phyloP scores from a whole-genome alignment of 1,284 basidiomycete genomes.

The Fereydounia khargensis region DNA sequence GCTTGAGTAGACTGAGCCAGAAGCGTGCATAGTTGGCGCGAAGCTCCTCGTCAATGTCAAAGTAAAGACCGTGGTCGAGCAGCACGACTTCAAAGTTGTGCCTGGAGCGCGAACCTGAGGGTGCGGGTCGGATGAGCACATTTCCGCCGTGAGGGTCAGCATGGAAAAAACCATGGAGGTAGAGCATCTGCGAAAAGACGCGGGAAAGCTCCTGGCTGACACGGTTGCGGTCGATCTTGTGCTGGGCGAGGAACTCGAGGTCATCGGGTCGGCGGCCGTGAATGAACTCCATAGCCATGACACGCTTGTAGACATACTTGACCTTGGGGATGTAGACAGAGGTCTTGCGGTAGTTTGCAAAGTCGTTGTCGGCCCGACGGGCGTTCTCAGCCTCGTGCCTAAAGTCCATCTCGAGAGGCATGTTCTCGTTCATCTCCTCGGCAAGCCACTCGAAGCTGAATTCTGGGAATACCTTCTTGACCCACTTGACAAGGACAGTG shows the following conservation, averaged over 20 bases:
- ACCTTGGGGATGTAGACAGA: conserved; percentile 89
- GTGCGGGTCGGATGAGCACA: conserved; percentile 69
- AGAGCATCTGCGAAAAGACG: conserved; percentile 94
- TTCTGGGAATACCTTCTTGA: conserved; percentile 76
- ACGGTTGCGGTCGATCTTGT: conserved; percentile 88
- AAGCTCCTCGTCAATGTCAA: conserved; percentile 52
- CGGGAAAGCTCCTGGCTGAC: conserved; percentile 73
- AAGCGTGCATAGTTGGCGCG: conserved; percentile 55
- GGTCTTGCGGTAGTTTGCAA: conserved; percentile 60
- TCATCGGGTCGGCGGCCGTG: conserved; percentile 88
- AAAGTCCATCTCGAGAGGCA: conserved; percentile 95
- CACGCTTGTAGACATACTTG: conserved; percentile 76
- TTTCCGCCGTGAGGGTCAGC: conserved; percentile 66
- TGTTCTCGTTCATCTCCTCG: conserved; percentile 62
- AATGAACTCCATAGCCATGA: conserved; percentile 87
- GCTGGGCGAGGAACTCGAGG: conserved; percentile 74
- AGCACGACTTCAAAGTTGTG: conserved; percentile 56
- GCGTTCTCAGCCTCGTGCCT: conserved; percentile 84
- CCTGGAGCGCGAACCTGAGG: conserved; percentile 36
- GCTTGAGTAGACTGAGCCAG: conserved; percentile 53
- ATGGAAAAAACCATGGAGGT: conserved; percentile 74
- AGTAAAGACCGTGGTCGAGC: conserved; percentile 56
- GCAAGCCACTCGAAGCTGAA: conserved; percentile 66
- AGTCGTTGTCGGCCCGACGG: conserved; percentile 70
- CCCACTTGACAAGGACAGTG: conserved; percentile 66